Evolutionary conservation across 2,329 filamentous ascomycete species (phyloP).

Genomic region (Cadophora sp.): DNA sequence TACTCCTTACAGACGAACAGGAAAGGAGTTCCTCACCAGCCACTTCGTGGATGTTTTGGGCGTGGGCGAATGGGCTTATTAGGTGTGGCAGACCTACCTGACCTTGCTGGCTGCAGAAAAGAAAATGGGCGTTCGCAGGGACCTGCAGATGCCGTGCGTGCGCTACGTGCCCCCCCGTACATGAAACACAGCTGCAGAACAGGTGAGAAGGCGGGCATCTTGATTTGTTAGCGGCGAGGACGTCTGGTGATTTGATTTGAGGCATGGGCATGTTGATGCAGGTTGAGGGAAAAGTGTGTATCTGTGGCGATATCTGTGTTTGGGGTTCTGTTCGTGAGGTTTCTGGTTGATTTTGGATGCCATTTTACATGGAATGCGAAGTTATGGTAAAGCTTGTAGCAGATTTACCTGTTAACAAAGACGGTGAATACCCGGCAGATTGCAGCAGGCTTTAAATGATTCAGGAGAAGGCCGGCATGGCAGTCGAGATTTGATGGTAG

Average conservation of each 20-base stretch:
- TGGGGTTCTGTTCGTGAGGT: not conserved
- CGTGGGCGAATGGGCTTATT: not conserved
- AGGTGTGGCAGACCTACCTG: slow-evolving; percentile 5
- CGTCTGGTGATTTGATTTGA: not conserved
- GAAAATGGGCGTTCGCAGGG: not conserved
- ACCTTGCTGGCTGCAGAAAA: not conserved
- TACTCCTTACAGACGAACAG: too few relatives aligned
- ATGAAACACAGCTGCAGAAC: slow-evolving; percentile 8
- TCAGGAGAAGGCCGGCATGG: too few relatives aligned
- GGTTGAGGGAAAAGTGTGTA: not conserved
- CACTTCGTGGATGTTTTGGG: not conserved
- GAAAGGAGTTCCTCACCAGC: not conserved
- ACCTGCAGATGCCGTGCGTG: slow-evolving; percentile 8
- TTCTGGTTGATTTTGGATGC: not conserved
- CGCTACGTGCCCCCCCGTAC: not conserved
- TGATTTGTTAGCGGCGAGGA: not conserved
- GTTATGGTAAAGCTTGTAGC: not conserved
- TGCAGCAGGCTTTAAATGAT: too few relatives aligned
- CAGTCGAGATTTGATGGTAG: not conserved
- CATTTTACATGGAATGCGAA: not conserved
- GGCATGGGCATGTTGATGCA: not conserved
- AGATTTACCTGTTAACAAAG: not conserved
- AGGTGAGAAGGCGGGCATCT: not conserved
- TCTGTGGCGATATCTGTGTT: not conserved
- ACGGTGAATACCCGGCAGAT: slow-evolving; percentile 5